Base-by-base conservation (phyloP, 1,139 yeast genomes). In the Zygosaccharomyces sapae region DNA sequence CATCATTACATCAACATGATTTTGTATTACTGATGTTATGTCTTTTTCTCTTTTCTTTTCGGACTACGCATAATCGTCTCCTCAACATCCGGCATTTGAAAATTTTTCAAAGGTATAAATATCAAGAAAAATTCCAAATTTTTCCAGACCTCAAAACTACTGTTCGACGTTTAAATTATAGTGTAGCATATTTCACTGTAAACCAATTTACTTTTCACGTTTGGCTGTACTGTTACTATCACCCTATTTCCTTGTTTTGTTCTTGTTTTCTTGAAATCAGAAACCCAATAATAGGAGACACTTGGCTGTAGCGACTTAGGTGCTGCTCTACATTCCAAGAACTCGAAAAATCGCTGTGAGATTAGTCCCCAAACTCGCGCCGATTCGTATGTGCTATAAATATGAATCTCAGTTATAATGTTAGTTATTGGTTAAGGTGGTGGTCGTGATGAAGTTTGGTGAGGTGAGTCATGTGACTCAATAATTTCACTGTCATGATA, bases 121-220 rank as follows among this genome's bases (percentile, higher is more conserved):
- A 53, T 27, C 18, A 19, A 30, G n/a, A 16, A 46, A 41, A 38
- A 33, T 46, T 18, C 54, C 47, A 33, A 38, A 42, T 27, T 31
- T 39, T 20, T 5, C n/a, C 16, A n/a, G 24, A 30, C 16, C 38
- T 43, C 24, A 30, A 7, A 22, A 22, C 33, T 24, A 34, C 12
- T 4, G n/a, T 5, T 13, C 16, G 4, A 9, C 33, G 9, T 34
- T 30, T 25, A 5, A 25, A 22, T 10, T 13, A n/a, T 13, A 31
- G 4, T 39, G 13, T 19, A 36, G 53, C 50, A 49, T 55, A 50
- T 53, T 53, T 49, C 41, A 38, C 47, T 39, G 44, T 45, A 52
- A 40, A 52, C 52, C 51, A 53, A 43, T 53, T 53, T 47, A 38
- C 46, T 53, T 55, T 53, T 47, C 41, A 34, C 12, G 18, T 43